Conservation (phyloP, 2,329 filamentous ascomycete species). For the Lasiodiplodia gonubiensis region DNA sequence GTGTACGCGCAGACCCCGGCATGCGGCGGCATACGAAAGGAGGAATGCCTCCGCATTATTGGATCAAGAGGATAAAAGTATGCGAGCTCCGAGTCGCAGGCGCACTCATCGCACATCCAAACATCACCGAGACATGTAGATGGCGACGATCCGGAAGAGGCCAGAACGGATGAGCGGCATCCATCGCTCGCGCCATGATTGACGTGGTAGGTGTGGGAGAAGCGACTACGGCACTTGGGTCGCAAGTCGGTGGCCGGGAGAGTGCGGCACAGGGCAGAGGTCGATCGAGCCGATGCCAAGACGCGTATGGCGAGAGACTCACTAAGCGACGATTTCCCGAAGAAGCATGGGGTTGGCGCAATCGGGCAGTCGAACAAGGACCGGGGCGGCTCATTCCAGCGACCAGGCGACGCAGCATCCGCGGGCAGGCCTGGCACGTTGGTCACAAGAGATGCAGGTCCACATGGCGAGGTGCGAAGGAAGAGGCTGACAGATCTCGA, state of each 20-base stretch:
- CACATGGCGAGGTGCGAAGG: slow-evolving; percentile 4
- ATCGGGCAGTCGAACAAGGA: slow-evolving; percentile 1
- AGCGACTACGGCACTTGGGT: slow-evolving; percentile 7
- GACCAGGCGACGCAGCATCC: not conserved
- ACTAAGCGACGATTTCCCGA: slow-evolving; percentile 23
- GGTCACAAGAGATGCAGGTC: not conserved
- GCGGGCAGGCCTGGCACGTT: not conserved
- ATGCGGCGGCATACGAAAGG: slow-evolving; percentile 4
- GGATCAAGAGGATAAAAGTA: not conserved
- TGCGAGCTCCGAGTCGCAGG: not conserved
- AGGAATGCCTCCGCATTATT: slow-evolving; percentile 16
- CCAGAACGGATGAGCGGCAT: not conserved
- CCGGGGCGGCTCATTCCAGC: not conserved
- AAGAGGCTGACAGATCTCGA: slow-evolving; percentile 17
- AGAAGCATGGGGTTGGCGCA: not conserved
- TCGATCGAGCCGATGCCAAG: slow-evolving; percentile 7
- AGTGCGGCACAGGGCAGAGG: not conserved
- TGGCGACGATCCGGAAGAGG: not conserved
- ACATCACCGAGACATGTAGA: not conserved
- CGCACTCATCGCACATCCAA: not conserved
- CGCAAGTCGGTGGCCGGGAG: not conserved
- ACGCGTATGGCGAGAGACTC: not conserved
- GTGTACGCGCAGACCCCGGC: slow-evolving; percentile 14
- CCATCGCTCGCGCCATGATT: not conserved
- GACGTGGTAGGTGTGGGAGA: not conserved